These are phyloP conservation scores for Aureobasidium sp. DNA, from an alignment of 2,329 filamentous ascomycete genomes.

Conservation along the genomic window DNA sequence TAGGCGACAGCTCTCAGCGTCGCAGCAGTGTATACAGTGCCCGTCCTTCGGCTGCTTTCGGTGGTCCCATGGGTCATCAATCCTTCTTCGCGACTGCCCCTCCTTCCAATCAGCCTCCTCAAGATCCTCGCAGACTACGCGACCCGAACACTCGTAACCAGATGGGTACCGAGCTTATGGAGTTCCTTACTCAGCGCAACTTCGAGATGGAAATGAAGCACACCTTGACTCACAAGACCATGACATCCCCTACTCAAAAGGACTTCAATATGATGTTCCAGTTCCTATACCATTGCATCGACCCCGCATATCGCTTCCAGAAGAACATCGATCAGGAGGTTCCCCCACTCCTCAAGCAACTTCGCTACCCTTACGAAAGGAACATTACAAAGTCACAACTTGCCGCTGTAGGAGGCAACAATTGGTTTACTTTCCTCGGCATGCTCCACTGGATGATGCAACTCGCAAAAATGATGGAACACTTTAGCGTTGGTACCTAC, in stretches of 20 bases:
- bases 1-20: slow-evolving; percentile 52
- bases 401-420: slow-evolving; percentile 87
- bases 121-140: slow-evolving; percentile 78
- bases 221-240: slow-evolving; percentile 78
- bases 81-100: slow-evolving; percentile 92
- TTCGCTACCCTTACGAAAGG: slow-evolving; percentile 91
- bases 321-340: slow-evolving; percentile 96
- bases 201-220: slow-evolving; percentile 99
- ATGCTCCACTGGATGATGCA: slow-evolving; percentile 99
- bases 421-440: slow-evolving; percentile 92
- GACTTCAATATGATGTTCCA: slow-evolving; percentile 98
- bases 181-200: slow-evolving; percentile 87
- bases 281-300: slow-evolving; percentile 93
- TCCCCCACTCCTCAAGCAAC: slow-evolving; percentile 81
- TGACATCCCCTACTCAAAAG: slow-evolving; percentile 93
- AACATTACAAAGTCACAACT: slow-evolving; percentile 96
- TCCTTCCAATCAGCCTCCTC: slow-evolving; percentile 70
- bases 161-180: slow-evolving; percentile 82
- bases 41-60: slow-evolving; percentile 57
- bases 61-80: slow-evolving; percentile 60
- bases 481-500: slow-evolving; percentile 70
- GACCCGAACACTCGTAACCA: slow-evolving; percentile 72
- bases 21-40: slow-evolving; percentile 64
- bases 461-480: slow-evolving; percentile 84
- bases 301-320: slow-evolving; percentile 85